A percentile compares a stretch with the other conserved stretches of the same genome.
phyloP scores from a whole-genome alignment of 2,329 filamentous ascomycete species.

The Cyphellophora attinorum region DNA sequence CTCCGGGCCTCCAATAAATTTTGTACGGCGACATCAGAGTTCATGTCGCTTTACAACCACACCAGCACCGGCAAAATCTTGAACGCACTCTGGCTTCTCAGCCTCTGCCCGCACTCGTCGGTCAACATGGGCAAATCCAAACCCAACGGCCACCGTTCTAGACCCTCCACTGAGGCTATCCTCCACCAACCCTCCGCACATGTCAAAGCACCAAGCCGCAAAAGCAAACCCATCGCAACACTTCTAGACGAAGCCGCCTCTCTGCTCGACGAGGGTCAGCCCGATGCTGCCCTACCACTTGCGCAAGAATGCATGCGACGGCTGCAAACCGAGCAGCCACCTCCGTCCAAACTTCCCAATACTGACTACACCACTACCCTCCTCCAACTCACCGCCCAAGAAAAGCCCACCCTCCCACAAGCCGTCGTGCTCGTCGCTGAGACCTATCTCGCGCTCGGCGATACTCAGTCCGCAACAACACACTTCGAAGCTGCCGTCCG shows the following conservation, averaged over 20 bases:
- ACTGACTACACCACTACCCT: constrained; percentile 13
- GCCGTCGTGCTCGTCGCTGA: constrained; percentile 71
- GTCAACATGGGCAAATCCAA: constrained; percentile 43
- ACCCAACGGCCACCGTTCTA: constrained; percentile 31
- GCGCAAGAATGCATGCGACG: constrained; percentile 42
- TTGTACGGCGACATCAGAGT: too few species aligned
- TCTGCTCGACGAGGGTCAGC: constrained; percentile 49
- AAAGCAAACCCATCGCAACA: constrained; percentile 37
- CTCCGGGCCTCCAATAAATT: too few species aligned
- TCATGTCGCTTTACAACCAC: too few species aligned
- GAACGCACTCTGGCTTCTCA: too few species aligned
- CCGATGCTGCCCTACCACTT: constrained; percentile 45
- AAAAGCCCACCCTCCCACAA: constrained; percentile 23
- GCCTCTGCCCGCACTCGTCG: too few species aligned
- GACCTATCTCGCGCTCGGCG: constrained; percentile 72
- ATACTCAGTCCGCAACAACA: constrained; percentile 62
- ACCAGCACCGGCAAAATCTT: too few species aligned
- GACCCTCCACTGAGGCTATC: constrained; percentile 24
- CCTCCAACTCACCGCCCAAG: constrained; percentile 15
- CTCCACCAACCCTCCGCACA: constrained; percentile 19
- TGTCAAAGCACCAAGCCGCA: constrained; percentile 30
- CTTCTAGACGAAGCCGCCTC: constrained; percentile 48
- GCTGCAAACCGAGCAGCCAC: constrained; percentile 15
- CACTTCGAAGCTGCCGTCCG: constrained; percentile 65
- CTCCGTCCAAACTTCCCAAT: constrained; percentile 5